A percentile compares a stretch with the other conserved stretches of the same genome.
Evolutionary conservation across 352 stramenopile genomes (phyloP).

Genomic region (Globisporangium sylvaticum): DNA sequence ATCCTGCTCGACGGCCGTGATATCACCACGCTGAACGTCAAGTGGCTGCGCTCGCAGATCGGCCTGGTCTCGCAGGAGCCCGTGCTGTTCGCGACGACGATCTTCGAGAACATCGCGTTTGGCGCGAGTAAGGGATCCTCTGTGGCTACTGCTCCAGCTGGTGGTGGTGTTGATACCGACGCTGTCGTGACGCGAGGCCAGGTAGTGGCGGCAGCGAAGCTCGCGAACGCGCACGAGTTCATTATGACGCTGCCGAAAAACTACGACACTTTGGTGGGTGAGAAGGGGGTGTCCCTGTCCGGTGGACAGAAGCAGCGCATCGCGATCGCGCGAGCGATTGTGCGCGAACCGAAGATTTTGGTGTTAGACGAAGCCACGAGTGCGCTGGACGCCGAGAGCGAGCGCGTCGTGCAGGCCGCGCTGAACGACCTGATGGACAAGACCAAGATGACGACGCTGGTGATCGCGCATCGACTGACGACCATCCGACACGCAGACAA

Average conservation of each 20-base stretch:
- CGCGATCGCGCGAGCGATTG: slow-evolving; percentile 25
- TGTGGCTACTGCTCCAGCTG: slow-evolving; percentile 15
- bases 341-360: slow-evolving; percentile 21
- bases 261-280: slow-evolving; percentile 57
- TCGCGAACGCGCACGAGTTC: slow-evolving; percentile 34
- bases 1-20: slow-evolving; percentile 82
- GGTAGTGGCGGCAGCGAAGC: slow-evolving; percentile 9
- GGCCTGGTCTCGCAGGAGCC: slow-evolving; percentile 83
- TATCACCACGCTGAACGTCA: slow-evolving; percentile 76
- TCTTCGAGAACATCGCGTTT: slow-evolving; percentile 89
- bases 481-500: slow-evolving; percentile 58
- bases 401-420: slow-evolving; percentile 39
- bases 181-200: slow-evolving; percentile 4
- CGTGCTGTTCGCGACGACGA: slow-evolving; percentile 87
- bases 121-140: slow-evolving; percentile 21
- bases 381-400: slow-evolving; percentile 27
- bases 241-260: slow-evolving; percentile 79
- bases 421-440: slow-evolving; percentile 27
- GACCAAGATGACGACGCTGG: slow-evolving; percentile 20
- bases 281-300: slow-evolving; percentile 30
- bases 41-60: slow-evolving; percentile 58
- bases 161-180: background rate
- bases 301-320: slow-evolving; percentile 38
- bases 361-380: slow-evolving; percentile 26
- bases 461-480: slow-evolving; percentile 38